These are phyloP conservation scores for Purpureocillium lavendulum DNA, from an alignment of 2,329 filamentous ascomycete species.

Conservation along the genomic window DNA sequence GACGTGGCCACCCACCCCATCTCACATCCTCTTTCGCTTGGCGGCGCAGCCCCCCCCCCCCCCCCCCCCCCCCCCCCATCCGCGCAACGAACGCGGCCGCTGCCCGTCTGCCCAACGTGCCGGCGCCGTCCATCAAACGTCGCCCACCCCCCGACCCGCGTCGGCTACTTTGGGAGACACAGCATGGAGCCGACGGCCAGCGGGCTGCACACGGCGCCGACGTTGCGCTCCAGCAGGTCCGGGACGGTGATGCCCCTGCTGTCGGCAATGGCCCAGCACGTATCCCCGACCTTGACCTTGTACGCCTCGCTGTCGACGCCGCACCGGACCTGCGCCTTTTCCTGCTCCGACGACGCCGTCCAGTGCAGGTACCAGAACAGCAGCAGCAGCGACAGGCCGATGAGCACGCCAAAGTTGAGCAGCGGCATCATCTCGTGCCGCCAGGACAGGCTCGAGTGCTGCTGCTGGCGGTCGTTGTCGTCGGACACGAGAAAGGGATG, in stretches of 20 bases:
- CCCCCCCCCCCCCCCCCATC: too few species aligned
- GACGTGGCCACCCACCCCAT: too few species aligned
- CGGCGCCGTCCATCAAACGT: too few species aligned
- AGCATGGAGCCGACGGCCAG: conserved; percentile 32
- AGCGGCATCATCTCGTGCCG: conserved; percentile 44
- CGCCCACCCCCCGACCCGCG: too few species aligned
- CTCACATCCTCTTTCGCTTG: not conserved
- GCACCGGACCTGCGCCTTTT: conserved; percentile 6
- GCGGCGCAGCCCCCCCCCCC: not conserved
- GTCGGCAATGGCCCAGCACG: conserved; percentile 44
- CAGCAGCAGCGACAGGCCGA: conserved; percentile 40
- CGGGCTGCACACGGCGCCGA: conserved; percentile 36
- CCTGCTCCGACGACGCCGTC: conserved; percentile 11
- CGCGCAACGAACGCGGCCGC: not conserved
- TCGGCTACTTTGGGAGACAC: conserved; percentile 31
- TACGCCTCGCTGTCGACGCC: conserved; percentile 27
- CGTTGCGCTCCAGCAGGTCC: conserved; percentile 35
- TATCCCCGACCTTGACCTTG: conserved; percentile 36
- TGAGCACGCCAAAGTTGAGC: conserved; percentile 48
- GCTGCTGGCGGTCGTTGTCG: conserved; percentile 1
- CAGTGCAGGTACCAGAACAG: conserved; percentile 39
- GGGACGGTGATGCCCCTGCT: conserved; percentile 32
- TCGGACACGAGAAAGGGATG: conserved; percentile 21
- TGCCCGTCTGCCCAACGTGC: not conserved
- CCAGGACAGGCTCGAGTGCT: conserved; percentile 30